Evolutionary conservation across 306 rosid genomes (phyloP), one percentile per base, ranked within the genome.

Genomic region (Echinosophora koreensis): DNA sequence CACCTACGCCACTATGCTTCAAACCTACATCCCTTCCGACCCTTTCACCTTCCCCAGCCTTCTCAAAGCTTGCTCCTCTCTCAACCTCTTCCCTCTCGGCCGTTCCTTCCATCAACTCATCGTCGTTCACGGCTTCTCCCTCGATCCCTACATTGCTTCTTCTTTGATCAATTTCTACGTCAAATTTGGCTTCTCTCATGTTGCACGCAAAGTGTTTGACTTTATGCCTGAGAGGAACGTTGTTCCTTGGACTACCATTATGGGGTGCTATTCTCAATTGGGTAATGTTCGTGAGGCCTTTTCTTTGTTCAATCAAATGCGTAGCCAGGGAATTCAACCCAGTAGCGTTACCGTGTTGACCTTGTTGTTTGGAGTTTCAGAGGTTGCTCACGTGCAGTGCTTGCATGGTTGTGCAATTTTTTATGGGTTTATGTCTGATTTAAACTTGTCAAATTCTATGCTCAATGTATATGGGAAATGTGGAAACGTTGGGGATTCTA

Each of bases 171-270:
- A 71, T 27, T 87, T 90, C 49, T 90, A 92, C 5, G 84, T 84
- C 5, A 90, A 87, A 51, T 87, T 85, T 6, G 85, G 90, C 18
- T 34, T 2, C 68, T 8, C 54, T 4, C 1, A 54, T 28, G 3
- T 22, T 84, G 97, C 97, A 17, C 89, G 85, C 51, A 85, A 84
- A 57, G 83, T 90, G 51, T 92, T 92, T 5, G 86, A 90, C 34
- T 67, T 51, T 61, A 90, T 92, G 97, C 87, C 90, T 30, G 84
- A 76, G 2, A 90, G 85, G 34, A 87, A 90, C 37, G 88, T 92
- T 64, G 95, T 92, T 62, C 95, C 97, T 68, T 92, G 95, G 93
- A 92, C 97, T 30, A 80, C 90, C n/a, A 81, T 92, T 46, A 92
- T 92, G 4, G 95, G 97, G 74, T 90, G 87, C 77, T 87, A 87